phyloP scores from a whole-genome alignment of 1,284 basidiomycete species.

The Irpex sp. region DNA sequence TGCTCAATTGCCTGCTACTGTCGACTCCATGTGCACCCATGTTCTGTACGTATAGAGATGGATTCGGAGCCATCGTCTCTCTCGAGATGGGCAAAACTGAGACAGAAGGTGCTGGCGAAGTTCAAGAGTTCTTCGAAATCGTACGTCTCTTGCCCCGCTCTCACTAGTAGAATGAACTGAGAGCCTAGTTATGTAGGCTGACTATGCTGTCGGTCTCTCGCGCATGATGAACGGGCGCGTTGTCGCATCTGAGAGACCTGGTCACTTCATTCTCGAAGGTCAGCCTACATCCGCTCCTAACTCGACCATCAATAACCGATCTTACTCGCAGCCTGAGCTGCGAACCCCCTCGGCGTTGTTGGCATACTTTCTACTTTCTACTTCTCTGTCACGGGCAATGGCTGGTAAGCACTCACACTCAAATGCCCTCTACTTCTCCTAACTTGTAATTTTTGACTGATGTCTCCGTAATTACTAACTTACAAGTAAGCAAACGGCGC shows the following conservation, averaged over 20 bases:
- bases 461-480: no score
- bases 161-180: background rate
- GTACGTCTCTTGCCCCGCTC: conserved; percentile 38
- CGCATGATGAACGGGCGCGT: conserved; percentile 90
- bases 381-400: conserved; percentile 91
- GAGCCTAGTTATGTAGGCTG: conserved; percentile 38
- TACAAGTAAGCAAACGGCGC: no score
- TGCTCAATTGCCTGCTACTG: conserved; percentile 9
- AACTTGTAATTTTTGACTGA: no score
- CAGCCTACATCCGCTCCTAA: background rate
- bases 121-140: conserved; percentile 94
- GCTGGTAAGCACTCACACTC: conserved; percentile 51
- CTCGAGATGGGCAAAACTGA: conserved; percentile 96
- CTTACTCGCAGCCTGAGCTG: conserved; percentile 47
- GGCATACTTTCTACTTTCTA: conserved; percentile 92
- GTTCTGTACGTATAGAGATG: conserved; percentile 53
- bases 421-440: conserved; percentile 11
- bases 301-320: background rate
- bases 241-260: conserved; percentile 83
- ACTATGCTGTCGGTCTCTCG: conserved; percentile 81
- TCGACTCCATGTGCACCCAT: background rate
- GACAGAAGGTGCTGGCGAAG: conserved; percentile 91
- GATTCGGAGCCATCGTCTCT: conserved; percentile 79
- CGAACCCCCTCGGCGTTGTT: conserved; percentile 94
- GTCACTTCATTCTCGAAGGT: conserved; percentile 89